These are phyloP conservation scores for Pseudoperonospora humuli DNA, from an alignment of 352 stramenopile genomes.

Conservation along the genomic window DNA sequence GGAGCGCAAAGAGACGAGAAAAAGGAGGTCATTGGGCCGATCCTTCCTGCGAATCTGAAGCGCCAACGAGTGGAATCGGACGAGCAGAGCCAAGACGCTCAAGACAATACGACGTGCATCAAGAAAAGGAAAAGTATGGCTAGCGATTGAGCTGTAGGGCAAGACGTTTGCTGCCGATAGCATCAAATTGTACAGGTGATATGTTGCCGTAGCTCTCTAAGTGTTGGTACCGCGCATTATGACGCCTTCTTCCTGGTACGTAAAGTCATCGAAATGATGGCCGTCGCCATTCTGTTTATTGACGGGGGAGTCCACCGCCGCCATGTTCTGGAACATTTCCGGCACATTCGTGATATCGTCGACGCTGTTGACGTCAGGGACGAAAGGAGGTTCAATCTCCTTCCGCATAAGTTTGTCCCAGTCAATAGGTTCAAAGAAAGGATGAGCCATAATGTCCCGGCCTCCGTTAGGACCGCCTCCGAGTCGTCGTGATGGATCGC, in stretches of 20 bases:
- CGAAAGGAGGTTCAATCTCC: slow-evolving; percentile 73
- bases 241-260: slow-evolving; percentile 77
- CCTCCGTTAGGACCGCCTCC: slow-evolving; percentile 84
- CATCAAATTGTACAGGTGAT: slow-evolving; percentile 24
- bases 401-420: slow-evolving; percentile 84
- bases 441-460: slow-evolving; percentile 82
- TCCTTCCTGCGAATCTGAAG: slow-evolving; percentile 23
- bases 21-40: slow-evolving; percentile 19
- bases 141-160: neutral
- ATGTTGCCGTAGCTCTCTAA: slow-evolving; percentile 22
- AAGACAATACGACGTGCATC: slow-evolving; percentile 2
- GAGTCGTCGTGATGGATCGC: slow-evolving; percentile 88
- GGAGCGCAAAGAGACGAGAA: neutral
- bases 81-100: neutral
- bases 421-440: slow-evolving; percentile 79
- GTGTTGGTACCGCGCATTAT: slow-evolving; percentile 30
- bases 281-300: slow-evolving; percentile 81
- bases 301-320: slow-evolving; percentile 77
- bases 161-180: neutral
- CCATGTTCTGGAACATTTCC: slow-evolving; percentile 88
- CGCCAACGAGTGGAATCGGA: slow-evolving; percentile 5
- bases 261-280: slow-evolving; percentile 87
- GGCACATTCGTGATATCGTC: slow-evolving; percentile 86
- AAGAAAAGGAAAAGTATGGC: slow-evolving; percentile 19
- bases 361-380: slow-evolving; percentile 68